Percentiles rank a stretch among this genome's conserved stretches.
These are phyloP conservation scores for Sophora flavescens DNA, from an alignment of 306 rosid species.

Conservation along the genomic window DNA sequence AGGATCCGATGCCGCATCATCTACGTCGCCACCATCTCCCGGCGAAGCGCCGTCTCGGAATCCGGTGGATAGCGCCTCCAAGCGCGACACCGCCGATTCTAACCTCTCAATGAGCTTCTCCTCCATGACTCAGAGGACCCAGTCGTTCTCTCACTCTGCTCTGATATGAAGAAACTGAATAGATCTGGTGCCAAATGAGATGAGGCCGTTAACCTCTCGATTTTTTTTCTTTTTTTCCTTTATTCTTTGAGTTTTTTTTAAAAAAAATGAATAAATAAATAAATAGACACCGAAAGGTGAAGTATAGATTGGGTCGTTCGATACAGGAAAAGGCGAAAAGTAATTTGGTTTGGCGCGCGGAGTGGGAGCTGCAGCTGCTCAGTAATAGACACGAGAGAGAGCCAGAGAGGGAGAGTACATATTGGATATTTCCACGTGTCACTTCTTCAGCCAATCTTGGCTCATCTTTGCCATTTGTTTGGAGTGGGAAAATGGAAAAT, in stretches of 20 bases:
- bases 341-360: slow-evolving; percentile 35
- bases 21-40: slow-evolving; percentile 44
- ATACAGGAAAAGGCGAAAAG: background rate
- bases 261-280: background rate
- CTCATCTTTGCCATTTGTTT: background rate
- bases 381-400: background rate
- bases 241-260: background rate
- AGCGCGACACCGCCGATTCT: slow-evolving; percentile 82
- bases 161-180: slow-evolving; percentile 16
- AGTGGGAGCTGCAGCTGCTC: background rate
- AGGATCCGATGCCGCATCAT: slow-evolving; percentile 57
- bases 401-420: background rate
- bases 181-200: slow-evolving; percentile 50
- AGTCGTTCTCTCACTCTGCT: background rate
- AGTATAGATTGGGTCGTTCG: background rate
- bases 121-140: slow-evolving; percentile 55
- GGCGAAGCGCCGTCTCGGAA: slow-evolving; percentile 40
- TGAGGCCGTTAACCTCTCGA: slow-evolving; percentile 9
- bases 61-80: slow-evolving; percentile 69
- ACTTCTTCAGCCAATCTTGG: slow-evolving; percentile 39
- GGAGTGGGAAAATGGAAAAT: too few species aligned
- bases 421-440: slow-evolving; percentile 57
- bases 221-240: background rate
- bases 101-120: slow-evolving; percentile 72
- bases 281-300: slow-evolving; percentile 50